Evolutionary conservation across 2,329 filamentous ascomycete species (phyloP).

Genomic region (Sclerotinia trifoliorum): DNA sequence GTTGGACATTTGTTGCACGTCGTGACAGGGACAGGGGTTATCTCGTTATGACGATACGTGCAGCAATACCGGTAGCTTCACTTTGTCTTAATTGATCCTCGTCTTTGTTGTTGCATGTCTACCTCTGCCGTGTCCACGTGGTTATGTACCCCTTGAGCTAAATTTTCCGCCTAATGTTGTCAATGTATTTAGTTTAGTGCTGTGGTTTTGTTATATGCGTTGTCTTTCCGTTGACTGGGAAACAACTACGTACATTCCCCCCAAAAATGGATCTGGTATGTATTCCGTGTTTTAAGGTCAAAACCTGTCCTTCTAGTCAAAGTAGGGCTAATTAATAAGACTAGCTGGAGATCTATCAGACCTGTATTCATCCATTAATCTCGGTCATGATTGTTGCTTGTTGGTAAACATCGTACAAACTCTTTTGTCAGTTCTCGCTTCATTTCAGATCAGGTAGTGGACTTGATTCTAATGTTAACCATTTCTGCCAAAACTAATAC

Average conservation of each 20-base stretch:
- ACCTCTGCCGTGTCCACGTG: slow-evolving; percentile 11
- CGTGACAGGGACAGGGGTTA: slow-evolving; percentile 14
- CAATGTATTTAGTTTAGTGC: neutral
- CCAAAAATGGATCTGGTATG: neutral
- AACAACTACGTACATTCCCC: neutral
- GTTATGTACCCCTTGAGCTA: neutral
- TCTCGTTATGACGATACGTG: neutral
- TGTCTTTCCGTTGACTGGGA: neutral
- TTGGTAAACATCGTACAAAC: too few relatives aligned
- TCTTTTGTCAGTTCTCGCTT: neutral
- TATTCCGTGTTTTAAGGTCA: neutral
- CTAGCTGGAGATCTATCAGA: neutral
- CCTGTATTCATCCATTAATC: neutral
- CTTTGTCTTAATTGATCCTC: neutral
- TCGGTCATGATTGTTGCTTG: neutral
- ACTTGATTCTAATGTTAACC: neutral
- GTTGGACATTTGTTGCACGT: slow-evolving; percentile 15
- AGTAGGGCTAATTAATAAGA: neutral
- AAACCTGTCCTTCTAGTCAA: neutral
- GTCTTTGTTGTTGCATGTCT: slow-evolving; percentile 8
- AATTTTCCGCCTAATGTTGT: slow-evolving; percentile 2
- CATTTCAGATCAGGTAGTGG: neutral
- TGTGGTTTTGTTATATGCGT: neutral
- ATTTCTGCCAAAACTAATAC: neutral
- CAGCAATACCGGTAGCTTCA: neutral